These are phyloP conservation scores for Colletotrichum chrysophilum DNA, from an alignment of 2,329 filamentous ascomycete species.

Conservation along the genomic window DNA sequence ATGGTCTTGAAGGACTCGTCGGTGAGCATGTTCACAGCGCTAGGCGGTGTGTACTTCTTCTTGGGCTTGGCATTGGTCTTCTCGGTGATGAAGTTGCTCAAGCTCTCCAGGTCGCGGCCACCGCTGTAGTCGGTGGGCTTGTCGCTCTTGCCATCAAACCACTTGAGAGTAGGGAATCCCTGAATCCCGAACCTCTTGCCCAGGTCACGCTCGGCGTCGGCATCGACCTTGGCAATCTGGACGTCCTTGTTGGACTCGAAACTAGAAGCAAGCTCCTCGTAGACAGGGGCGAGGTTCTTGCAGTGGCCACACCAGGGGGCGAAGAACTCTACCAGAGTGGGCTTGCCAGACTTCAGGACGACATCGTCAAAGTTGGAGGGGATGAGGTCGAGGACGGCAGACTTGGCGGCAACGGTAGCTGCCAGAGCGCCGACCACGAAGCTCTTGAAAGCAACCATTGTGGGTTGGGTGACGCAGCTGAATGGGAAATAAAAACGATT, in stretches of 20 bases:
- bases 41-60: slow-evolving; percentile 75
- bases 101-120: slow-evolving; percentile 85
- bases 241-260: slow-evolving; percentile 78
- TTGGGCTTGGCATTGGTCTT: slow-evolving; percentile 87
- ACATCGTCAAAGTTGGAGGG: slow-evolving; percentile 91
- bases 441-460: slow-evolving; percentile 65
- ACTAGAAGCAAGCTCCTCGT: slow-evolving; percentile 82
- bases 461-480: slow-evolving; percentile 20
- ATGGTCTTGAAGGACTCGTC: slow-evolving; percentile 79
- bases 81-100: slow-evolving; percentile 80
- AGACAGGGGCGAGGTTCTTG: slow-evolving; percentile 94
- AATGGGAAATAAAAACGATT: background rate
- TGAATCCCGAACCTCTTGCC: slow-evolving; percentile 88
- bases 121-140: slow-evolving; percentile 85
- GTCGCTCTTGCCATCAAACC: slow-evolving; percentile 93
- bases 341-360: slow-evolving; percentile 90
- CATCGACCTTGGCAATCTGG: slow-evolving; percentile 94
- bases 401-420: slow-evolving; percentile 68
- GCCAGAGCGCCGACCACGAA: slow-evolving; percentile 62
- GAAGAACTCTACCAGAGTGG: slow-evolving; percentile 96
- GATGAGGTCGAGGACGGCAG: slow-evolving; percentile 87
- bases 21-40: slow-evolving; percentile 79
- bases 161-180: slow-evolving; percentile 97
- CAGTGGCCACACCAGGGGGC: slow-evolving; percentile 99
- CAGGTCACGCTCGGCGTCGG: slow-evolving; percentile 83